Evolutionary conservation across 352 stramenopile genomes (phyloP), one percentile per base, ranked within the genome.

Genomic region (Phytophthora pluvialis): DNA sequence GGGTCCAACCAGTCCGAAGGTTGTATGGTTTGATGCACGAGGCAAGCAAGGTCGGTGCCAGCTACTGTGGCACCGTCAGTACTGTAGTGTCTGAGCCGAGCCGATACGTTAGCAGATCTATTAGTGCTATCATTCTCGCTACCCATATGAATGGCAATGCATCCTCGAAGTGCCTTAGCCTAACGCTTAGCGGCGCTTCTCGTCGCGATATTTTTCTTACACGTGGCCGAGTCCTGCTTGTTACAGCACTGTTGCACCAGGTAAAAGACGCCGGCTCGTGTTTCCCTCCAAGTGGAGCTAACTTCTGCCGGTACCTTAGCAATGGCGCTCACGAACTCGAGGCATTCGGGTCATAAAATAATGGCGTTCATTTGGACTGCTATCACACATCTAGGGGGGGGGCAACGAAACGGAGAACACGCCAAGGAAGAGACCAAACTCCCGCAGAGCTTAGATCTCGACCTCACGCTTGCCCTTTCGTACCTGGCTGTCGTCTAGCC

Each of bases 391-490:
- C 49, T 60, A 64, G 46, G 33, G 64, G 33, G 64, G 35, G 48
- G n/a, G 48, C 36, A 40, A 64, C 31, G 25, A 45, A 21, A 50
- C 13, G 43, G 48, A 52, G 44, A 62, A 40, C 15, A 61, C 18
- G 31, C 5, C 45, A 53, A 50, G 1, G 15, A 55, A 21, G 25
- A 63, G 9, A 42, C 16, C 32, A 13, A 2, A 38, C 18, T n/a
- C n/a, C 15, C 38, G 25, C 31, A 44, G 15, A 32, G 38, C 43
- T 67, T 82, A 91, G 47, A 91, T 91, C 72, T 91, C 80, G 39
- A 91, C 75, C 64, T 91, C 80, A 13, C 81, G 81, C 45, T 88
- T 72, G 59, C 61, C 47, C 16, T 74, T 49, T 64, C 72, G 68
- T 45, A 75, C 63, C 18, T 77, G 61, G 49, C 69, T 84, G 57